Evolutionary conservation across 257 asterid species (phyloP), one percentile per base, ranked within the genome.

Genomic region (Solanum dulcamara): DNA sequence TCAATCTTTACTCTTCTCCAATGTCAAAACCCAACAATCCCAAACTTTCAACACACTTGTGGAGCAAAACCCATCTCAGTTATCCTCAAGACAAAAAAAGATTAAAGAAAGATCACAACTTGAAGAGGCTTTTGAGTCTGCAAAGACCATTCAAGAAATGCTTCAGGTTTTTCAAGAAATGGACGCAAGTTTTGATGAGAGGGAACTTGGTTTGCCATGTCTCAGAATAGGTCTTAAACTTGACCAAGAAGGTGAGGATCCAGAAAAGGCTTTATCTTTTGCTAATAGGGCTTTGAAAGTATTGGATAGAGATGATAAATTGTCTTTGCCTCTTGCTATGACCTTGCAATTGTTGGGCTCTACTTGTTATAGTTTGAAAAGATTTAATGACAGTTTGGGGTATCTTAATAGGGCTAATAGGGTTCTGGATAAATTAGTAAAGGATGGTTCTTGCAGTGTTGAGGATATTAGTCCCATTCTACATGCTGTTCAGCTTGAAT

Each of bases 61-160:
- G 24, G 95, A 91, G 75, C 90, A 83, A 57, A 81, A 82, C 85
- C 90, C 81, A n/a, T 10, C 86, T 80, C 92, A 85, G 74, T 26
- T 93, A 82, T 89, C 98, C 3, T 91, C 98, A 22, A 90, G 98
- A 74, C 98, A 94, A 89, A 90, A 91, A 87, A 96, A 89, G 87
- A 86, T 93, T 87, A 87, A 77, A 87, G 94, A 92, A 84, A 95
- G 75, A 87, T 89, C 93, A 50, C 89, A 88, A 40, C 91, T 95
- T 75, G 98, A 95, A 88, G 98, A 96, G 88, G 94, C 95, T 11
- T 96, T 96, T 57, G 98, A 96, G 89, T 91, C 98, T 7, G 97
- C 98, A 15, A 91, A 91, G 85, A 86, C 97, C 35, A 68, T 92
- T 59, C 97, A 91, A 6, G 98, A 92, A 51, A 96, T 96, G 99